These are phyloP conservation scores for Entomortierella beljakovae DNA, from an alignment of 192 early-diverging fungal genomes.

Conservation along the genomic window DNA sequence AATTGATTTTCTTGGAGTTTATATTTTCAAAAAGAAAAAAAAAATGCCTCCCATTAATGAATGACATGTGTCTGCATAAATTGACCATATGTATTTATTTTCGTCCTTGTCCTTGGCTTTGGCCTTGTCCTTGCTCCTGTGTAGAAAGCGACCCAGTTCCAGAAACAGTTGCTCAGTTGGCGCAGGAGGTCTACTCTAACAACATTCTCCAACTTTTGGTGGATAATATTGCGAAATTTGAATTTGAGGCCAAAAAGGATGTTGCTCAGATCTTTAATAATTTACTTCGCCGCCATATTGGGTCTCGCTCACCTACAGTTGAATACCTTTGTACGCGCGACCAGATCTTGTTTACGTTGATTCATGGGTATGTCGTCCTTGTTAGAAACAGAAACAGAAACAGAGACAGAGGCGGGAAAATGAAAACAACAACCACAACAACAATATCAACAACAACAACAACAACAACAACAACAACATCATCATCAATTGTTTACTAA, in stretches of 20 bases:
- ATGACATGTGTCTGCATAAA: background rate
- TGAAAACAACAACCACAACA: too few species aligned
- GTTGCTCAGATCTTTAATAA: constrained; percentile 98
- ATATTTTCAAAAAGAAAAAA: background rate
- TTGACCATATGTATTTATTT: background rate
- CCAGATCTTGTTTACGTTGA: constrained; percentile 84
- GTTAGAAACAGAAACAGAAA: background rate
- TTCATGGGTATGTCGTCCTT: constrained; percentile 75
- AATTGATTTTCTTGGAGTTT: too few species aligned
- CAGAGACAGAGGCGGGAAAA: too few species aligned
- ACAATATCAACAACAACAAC: too few species aligned
- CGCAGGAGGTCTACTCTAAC: constrained; percentile 95
- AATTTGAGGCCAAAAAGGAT: constrained; percentile 98
- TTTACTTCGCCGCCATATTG: constrained; percentile 93
- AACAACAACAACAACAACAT: too few species aligned
- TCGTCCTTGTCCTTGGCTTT: constrained; percentile 3
- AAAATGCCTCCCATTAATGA: too few species aligned
- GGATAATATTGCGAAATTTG: constrained; percentile 90
- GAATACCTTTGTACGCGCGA: constrained; percentile 92
- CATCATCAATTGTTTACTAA: too few species aligned
- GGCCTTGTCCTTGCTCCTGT: background rate
- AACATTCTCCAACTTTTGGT: constrained; percentile 92
- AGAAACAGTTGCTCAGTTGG: constrained; percentile 92
- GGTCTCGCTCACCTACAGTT: constrained; percentile 94
- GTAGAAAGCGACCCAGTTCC: constrained; percentile 86